Conservation (phyloP, 345 rosid species). For the Gossypium arboreum region DNA sequence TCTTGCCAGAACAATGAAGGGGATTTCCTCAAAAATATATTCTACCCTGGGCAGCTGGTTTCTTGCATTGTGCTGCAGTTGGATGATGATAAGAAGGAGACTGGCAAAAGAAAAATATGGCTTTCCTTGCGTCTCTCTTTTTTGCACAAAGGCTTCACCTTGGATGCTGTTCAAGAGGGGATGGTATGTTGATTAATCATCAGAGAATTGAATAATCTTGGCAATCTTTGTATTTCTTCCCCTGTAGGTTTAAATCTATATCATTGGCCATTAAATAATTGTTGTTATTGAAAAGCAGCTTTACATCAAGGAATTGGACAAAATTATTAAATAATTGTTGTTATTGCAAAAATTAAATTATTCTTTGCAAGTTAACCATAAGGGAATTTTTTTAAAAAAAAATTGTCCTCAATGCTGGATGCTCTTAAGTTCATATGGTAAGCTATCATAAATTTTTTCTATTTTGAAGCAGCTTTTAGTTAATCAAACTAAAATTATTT, state of each 20-base stretch:
- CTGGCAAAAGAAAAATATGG: slow-evolving; percentile 71
- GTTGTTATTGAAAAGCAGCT: neutral
- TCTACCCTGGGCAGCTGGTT: slow-evolving; percentile 76
- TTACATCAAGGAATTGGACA: neutral
- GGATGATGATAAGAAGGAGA: slow-evolving; percentile 83
- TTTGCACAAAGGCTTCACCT: slow-evolving; percentile 64
- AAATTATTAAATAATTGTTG: neutral
- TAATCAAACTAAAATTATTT: neutral
- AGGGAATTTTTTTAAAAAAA: neutral
- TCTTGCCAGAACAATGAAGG: slow-evolving; percentile 48
- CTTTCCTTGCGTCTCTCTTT: slow-evolving; percentile 84
- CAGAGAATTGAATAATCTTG: neutral
- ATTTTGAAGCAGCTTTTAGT: neutral
- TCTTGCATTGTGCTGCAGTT: slow-evolving; percentile 74
- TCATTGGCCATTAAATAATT: neutral
- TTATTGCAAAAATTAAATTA: neutral
- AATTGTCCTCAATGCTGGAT: neutral
- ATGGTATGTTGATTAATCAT: slow-evolving; percentile 57
- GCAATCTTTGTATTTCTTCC: neutral
- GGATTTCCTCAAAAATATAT: slow-evolving; percentile 46
- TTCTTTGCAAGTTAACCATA: neutral
- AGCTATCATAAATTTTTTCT: neutral
- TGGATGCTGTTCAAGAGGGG: slow-evolving; percentile 78
- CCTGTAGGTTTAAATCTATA: neutral
- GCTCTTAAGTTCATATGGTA: slow-evolving; percentile 1